Evolutionary conservation across 2,329 filamentous ascomycete species (phyloP).

Genomic region (Microsporum ferrugineum): DNA sequence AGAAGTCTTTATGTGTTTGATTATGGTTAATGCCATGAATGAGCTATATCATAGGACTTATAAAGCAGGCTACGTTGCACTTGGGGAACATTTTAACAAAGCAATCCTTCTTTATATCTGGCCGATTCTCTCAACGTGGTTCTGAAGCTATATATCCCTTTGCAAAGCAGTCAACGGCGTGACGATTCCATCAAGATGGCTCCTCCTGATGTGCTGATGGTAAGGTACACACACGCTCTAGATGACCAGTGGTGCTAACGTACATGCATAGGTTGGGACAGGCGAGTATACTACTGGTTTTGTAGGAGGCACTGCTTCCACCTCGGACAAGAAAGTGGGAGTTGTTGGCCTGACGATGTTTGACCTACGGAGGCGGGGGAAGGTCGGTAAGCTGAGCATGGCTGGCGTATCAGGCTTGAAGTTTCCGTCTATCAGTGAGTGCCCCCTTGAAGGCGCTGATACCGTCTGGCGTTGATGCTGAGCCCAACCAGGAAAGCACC

Average conservation of each 20-base stretch:
- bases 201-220: conserved; percentile 59
- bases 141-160: neutral
- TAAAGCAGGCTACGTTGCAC: neutral
- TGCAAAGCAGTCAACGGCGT: neutral
- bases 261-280: conserved; percentile 56
- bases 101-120: neutral
- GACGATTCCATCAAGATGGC: neutral
- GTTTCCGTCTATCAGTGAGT: conserved; percentile 78
- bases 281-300: conserved; percentile 97
- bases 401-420: conserved; percentile 80
- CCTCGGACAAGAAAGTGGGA: conserved; percentile 90
- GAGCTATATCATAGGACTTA: neutral
- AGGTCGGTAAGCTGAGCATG: conserved; percentile 78
- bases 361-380: conserved; percentile 75
- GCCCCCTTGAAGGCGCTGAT: neutral
- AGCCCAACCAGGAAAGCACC: conserved; percentile 53
- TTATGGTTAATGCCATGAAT: neutral
- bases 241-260: conserved; percentile 8
- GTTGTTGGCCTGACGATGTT: conserved; percentile 85
- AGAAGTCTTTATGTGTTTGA: no score
- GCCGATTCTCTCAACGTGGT: neutral
- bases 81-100: neutral
- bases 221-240: conserved; percentile 23
- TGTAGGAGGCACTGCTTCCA: conserved; percentile 69
- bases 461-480: neutral